A percentile compares a stretch with the other conserved stretches of the same genome.
phyloP scores from a whole-genome alignment of 805 yeast species.

The Torulaspora franciscae region DNA sequence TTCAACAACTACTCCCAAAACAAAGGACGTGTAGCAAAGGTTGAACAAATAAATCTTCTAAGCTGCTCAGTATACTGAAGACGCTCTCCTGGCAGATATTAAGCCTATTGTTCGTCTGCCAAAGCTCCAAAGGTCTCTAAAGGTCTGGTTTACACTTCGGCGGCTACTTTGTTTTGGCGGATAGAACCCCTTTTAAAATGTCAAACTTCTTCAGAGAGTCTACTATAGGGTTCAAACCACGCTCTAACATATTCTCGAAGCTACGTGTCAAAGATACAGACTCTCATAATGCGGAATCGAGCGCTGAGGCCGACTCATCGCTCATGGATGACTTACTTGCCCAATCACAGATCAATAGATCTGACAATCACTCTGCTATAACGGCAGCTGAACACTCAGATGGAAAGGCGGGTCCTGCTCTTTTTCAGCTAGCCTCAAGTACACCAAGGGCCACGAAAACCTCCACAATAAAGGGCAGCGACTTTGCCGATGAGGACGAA shows the following conservation, averaged over 20 bases:
- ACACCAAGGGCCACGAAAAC: conserved; percentile 13
- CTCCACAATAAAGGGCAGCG: conserved; percentile 3
- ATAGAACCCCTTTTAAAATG: conserved; percentile 16
- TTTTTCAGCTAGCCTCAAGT: conserved; percentile 11
- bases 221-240: conserved; percentile 32
- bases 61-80: background rate
- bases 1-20: background rate
- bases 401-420: background rate
- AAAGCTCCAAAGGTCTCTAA: background rate
- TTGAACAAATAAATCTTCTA: background rate
- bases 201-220: conserved; percentile 34
- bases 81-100: background rate
- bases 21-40: background rate
- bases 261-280: conserved; percentile 24
- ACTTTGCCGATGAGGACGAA: conserved; percentile 30
- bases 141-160: conserved; percentile 8
- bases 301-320: conserved; percentile 20
- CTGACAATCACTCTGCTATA: conserved; percentile 5
- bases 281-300: conserved; percentile 5
- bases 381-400: conserved; percentile 7
- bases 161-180: conserved; percentile 19
- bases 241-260: conserved; percentile 32
- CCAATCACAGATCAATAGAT: conserved; percentile 3
- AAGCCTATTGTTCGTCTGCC: background rate
- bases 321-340: conserved; percentile 18